A percentile compares a stretch with the other conserved stretches of the same genome.
Evolutionary conservation across 768 basidiomycete genomes (phyloP).

Genomic region (Cubamyces sp.): DNA sequence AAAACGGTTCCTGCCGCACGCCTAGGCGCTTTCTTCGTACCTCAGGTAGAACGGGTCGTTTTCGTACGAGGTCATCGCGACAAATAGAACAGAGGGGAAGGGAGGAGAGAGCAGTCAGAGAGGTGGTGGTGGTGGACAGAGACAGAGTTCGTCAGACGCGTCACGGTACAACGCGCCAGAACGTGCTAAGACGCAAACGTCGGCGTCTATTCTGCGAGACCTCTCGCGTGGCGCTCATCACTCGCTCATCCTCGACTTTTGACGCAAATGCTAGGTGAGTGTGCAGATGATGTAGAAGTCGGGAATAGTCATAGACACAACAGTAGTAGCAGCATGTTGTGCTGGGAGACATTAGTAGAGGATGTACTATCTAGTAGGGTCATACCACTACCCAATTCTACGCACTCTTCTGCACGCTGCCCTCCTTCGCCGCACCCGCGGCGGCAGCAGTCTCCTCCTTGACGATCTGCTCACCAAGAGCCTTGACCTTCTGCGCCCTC

Average conservation of each 20-base stretch:
- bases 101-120: not conserved
- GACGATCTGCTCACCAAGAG: conserved; percentile 45
- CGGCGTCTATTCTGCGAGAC: not conserved
- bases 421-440: conserved; percentile 17
- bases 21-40: conserved; percentile 42
- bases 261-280: not conserved
- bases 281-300: no score
- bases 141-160: not conserved
- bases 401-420: conserved; percentile 10
- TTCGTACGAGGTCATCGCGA: conserved; percentile 52
- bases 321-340: no score
- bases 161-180: not conserved
- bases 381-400: not conserved
- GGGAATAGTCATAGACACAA: no score
- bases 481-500: conserved; percentile 35
- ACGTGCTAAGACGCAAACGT: not conserved
- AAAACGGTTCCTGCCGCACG: conserved; percentile 27
- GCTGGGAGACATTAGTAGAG: not conserved
- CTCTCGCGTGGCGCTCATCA: not conserved
- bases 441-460: conserved; percentile 37
- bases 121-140: conserved; percentile 8
- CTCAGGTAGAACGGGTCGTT: conserved; percentile 83
- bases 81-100: not conserved
- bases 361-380: not conserved
- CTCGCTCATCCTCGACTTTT: not conserved